Percentiles rank a stretch among this genome's conserved stretches.
Conservation (phyloP, 2,329 filamentous ascomycete genomes). For the Penicillium decumbens region DNA sequence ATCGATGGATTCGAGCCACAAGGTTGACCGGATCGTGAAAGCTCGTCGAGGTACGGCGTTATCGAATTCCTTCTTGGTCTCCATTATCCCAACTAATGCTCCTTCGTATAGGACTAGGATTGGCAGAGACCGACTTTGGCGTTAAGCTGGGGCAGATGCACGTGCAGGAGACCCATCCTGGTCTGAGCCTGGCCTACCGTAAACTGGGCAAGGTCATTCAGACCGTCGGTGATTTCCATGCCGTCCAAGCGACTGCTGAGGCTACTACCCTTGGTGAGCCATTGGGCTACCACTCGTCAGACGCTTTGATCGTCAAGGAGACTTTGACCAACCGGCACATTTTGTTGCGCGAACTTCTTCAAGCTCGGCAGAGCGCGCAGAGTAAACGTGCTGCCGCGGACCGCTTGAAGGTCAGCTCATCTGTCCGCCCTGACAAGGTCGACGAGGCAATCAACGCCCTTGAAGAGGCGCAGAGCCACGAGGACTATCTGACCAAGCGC, state of each 20-base stretch:
- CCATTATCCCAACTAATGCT: conserved; percentile 1
- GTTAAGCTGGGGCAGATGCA: conserved; percentile 83
- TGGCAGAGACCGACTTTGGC: conserved; percentile 89
- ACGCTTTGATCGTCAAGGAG: conserved; percentile 97
- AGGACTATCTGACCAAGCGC: conserved; percentile 77
- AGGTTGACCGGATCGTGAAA: conserved; percentile 91
- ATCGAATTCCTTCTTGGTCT: neutral
- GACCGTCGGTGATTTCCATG: conserved; percentile 89
- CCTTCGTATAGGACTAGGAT: conserved; percentile 65
- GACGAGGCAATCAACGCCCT: conserved; percentile 92
- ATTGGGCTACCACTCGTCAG: conserved; percentile 88
- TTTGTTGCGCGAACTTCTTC: conserved; percentile 82
- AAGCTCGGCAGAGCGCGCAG: conserved; percentile 80
- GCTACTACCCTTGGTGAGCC: conserved; percentile 92
- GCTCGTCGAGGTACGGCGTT: conserved; percentile 68
- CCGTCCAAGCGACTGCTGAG: conserved; percentile 92
- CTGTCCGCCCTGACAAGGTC: conserved; percentile 88
- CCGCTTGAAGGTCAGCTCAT: conserved; percentile 78
- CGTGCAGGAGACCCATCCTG: conserved; percentile 83
- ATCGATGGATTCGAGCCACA: conserved; percentile 95
- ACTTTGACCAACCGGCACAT: conserved; percentile 97
- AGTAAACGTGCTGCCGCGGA: conserved; percentile 82
- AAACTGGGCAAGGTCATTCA: conserved; percentile 94
- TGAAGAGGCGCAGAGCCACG: conserved; percentile 78
- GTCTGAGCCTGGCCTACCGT: conserved; percentile 82